Evolutionary conservation across 768 basidiomycete species (phyloP), one percentile per base, ranked within the genome.

Genomic region (Tricholoma bakamatsutake): DNA sequence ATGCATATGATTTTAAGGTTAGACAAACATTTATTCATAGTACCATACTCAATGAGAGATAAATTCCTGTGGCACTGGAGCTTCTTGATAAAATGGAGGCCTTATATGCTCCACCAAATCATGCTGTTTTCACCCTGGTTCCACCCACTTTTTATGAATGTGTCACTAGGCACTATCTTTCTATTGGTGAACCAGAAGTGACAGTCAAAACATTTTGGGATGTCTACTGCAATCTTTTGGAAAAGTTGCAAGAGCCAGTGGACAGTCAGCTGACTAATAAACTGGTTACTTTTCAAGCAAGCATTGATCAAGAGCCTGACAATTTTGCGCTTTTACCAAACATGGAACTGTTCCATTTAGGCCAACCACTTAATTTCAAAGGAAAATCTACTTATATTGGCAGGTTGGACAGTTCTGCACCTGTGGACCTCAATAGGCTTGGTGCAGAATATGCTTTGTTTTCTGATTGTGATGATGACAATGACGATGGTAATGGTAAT

Each of bases 91-190:
- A 24, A 24, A 24, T 24, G 21, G 21, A 24, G 21, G 21, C 21
- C 1, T 1, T 61, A 47, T 77, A 66, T 54, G 71, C 73, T 0
- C 71, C 68, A 3, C 63, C 59, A 5, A 60, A 67, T 51, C 66
- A 75, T 53, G 58, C 61, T 1, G 66, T 74, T 0, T 74, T 76
- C 49, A 52, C 72, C 13, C 62, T 77, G 0, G 66, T 69, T 4
- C 73, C 75, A 0, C 61, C 62, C 0, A 42, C 53, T 0, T 73
- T 77, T 54, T 35, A 62, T n/a, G 5, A 30, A 1, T 64, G 50
- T 24, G 67, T n/a, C n/a, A n/a, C n/a, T n/a, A n/a, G n/a, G n/a
- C 61, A 0, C 18, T 73, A 71, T 45, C n/a, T 37, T 0, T 2
- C 4, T 0, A 57, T 72, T 17, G 67, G 64, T 12, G 21, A 27